Evolutionary conservation across 129 eudicot genomes (phyloP), one percentile per base, ranked within the genome.

Genomic region (Scalesia atractyloides): DNA sequence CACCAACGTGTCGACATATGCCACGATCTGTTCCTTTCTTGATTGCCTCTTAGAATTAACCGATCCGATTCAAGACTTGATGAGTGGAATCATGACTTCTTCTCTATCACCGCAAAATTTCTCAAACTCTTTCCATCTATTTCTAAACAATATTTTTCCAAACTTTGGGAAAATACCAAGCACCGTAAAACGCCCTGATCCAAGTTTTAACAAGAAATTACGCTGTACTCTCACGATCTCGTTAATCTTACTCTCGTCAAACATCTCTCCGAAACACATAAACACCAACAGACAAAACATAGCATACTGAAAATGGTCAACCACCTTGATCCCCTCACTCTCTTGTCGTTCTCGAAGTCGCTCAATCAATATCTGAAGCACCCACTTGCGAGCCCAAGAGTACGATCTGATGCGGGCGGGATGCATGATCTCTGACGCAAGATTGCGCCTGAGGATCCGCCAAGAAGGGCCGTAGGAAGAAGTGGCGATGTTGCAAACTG

Each of bases 251-350:
- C 6, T 39, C 49, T 88, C 92, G 1, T 76, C 72, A 7, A 91
- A 4, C 77, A 86, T 82, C 33, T 86, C 88, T 7, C 97, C 96
- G 8, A 91, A 88, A 46, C 97, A 91, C 91, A 91, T 87, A 5
- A 83, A 62, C 33, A 84, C 85, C 22, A 87, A 78, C 61, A 87
- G 64, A 16, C 84, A 69, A 24, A 87, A 88, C 89, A 88, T 85
- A 19, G 91, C 91, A 57, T 79, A 84, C 14, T 69, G 84, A 16
- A 88, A 82, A 48, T 91, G 85, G 39, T 88, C 91, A 36, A 73
- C 51, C 10, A 91, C 77, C 76, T 44, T 75, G 16, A 88, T 12
- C 48, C 76, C 88, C 4, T 8, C 59, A 2, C 2, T 68, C 9
- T 68, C 70, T 33, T 14, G 7, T 6, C 18, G 14, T 12, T 33